A percentile compares a stretch with the other conserved stretches of the same genome.
Evolutionary conservation across 495 filamentous ascomycete genomes (phyloP).

Genomic region (Lineolata rhizophorae): DNA sequence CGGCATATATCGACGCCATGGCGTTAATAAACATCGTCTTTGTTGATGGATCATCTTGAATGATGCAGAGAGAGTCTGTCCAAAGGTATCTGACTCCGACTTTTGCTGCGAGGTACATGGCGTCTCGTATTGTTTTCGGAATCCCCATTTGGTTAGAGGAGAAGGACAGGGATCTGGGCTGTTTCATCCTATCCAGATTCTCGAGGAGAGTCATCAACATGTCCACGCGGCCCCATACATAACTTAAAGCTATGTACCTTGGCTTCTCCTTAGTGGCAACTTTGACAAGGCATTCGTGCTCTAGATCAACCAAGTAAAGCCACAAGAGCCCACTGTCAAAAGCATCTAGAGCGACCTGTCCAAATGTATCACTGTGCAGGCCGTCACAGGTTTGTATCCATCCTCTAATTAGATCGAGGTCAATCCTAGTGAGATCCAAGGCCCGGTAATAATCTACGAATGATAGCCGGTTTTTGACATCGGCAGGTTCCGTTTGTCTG

Average conservation of each 20-base stretch:
- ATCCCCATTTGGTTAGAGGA: background rate
- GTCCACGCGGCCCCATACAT: background rate
- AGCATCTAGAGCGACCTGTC: background rate
- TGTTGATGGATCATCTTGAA: slow-evolving; percentile 1
- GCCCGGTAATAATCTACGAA: no score
- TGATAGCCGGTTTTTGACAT: no score
- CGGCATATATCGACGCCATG: slow-evolving; percentile 1
- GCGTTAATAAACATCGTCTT: background rate
- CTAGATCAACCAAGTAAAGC: background rate
- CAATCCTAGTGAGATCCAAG: background rate
- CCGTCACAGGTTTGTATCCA: background rate
- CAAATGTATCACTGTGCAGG: background rate
- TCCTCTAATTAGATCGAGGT: background rate
- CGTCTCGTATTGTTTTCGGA: slow-evolving; percentile 11
- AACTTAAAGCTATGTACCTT: background rate
- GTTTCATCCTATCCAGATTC: background rate
- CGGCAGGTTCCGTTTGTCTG: no score
- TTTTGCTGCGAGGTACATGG: slow-evolving; percentile 4
- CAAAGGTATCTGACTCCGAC: slow-evolving; percentile 11
- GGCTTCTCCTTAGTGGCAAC: background rate
- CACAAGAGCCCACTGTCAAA: background rate
- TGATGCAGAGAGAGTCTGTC: slow-evolving; percentile 13
- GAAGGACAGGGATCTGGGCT: background rate
- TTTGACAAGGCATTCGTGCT: background rate
- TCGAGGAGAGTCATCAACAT: background rate